These are phyloP conservation scores for Euphorbia celastroides DNA, from an alignment of 441 rosid species.

Conservation along the genomic window DNA sequence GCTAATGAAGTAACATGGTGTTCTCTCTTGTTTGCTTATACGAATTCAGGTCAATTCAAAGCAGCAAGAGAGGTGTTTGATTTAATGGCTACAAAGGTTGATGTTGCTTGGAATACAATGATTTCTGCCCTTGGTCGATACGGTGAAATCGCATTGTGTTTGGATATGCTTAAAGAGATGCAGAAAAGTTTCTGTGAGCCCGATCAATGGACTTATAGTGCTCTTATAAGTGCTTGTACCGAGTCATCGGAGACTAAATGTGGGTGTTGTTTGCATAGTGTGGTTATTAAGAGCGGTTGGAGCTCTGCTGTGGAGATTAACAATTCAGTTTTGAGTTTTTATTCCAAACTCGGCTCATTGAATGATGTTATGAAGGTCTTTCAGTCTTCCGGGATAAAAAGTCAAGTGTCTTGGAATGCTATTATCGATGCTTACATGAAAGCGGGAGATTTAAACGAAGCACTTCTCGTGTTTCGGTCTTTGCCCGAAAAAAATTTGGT, in stretches of 20 bases:
- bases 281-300: slow-evolving; percentile 65
- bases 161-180: slow-evolving; percentile 46
- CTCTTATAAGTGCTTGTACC: slow-evolving; percentile 48
- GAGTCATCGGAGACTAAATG: slow-evolving; percentile 31
- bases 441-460: slow-evolving; percentile 45
- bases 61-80: slow-evolving; percentile 40
- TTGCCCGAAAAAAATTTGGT: slow-evolving; percentile 53
- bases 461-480: slow-evolving; percentile 35
- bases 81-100: slow-evolving; percentile 44
- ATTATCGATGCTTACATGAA: slow-evolving; percentile 64
- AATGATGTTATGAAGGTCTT: slow-evolving; percentile 48
- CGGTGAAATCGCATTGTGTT: slow-evolving; percentile 48
- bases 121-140: slow-evolving; percentile 45
- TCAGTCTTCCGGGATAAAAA: slow-evolving; percentile 33
- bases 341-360: slow-evolving; percentile 46
- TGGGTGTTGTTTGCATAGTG: slow-evolving; percentile 52
- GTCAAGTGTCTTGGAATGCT: slow-evolving; percentile 64
- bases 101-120: slow-evolving; percentile 70
- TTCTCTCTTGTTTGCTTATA: slow-evolving; percentile 62
- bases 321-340: slow-evolving; percentile 63
- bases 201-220: slow-evolving; percentile 73
- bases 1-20: slow-evolving; percentile 83
- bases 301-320: slow-evolving; percentile 47
- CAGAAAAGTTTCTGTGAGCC: slow-evolving; percentile 32
- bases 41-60: slow-evolving; percentile 35